These are phyloP conservation scores for Coix lacrymajobi DNA, from an alignment of 176 grass and related monocot species.

Conservation along the genomic window DNA sequence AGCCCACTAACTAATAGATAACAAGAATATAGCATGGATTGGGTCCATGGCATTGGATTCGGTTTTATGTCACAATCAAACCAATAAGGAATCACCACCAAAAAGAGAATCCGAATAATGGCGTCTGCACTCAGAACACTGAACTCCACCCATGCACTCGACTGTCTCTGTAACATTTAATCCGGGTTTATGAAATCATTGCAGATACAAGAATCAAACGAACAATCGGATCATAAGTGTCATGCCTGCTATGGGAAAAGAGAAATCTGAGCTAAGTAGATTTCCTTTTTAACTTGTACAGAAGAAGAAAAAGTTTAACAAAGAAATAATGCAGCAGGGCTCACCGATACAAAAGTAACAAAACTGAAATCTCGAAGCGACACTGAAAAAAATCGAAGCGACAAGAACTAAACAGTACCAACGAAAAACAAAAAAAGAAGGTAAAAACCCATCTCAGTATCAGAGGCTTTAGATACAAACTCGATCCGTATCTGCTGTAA, in stretches of 20 bases:
- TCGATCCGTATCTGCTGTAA: not conserved
- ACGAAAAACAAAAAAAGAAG: not conserved
- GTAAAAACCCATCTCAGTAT: not conserved
- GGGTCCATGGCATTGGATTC: not conserved
- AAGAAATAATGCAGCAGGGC: not conserved
- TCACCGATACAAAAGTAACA: not conserved
- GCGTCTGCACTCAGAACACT: not conserved
- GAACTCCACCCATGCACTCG: not conserved
- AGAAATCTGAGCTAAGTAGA: not conserved
- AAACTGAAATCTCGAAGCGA: not conserved
- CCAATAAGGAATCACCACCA: conserved; percentile 28
- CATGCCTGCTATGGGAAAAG: not conserved
- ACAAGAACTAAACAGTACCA: not conserved
- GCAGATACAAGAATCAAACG: not conserved
- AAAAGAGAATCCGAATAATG: conserved; percentile 13
- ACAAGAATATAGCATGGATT: too few species aligned
- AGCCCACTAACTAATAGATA: too few species aligned
- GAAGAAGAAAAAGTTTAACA: not conserved
- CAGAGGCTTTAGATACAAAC: not conserved
- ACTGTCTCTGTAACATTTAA: not conserved
- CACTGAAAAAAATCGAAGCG: too few species aligned
- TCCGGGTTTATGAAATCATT: not conserved
- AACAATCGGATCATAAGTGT: not conserved
- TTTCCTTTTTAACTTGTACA: not conserved
- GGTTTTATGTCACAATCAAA: conserved; percentile 39